Percentiles rank a stretch among this genome's conserved stretches.
Conservation (phyloP, 345 rosid species). For the Eucalyptus albens region DNA sequence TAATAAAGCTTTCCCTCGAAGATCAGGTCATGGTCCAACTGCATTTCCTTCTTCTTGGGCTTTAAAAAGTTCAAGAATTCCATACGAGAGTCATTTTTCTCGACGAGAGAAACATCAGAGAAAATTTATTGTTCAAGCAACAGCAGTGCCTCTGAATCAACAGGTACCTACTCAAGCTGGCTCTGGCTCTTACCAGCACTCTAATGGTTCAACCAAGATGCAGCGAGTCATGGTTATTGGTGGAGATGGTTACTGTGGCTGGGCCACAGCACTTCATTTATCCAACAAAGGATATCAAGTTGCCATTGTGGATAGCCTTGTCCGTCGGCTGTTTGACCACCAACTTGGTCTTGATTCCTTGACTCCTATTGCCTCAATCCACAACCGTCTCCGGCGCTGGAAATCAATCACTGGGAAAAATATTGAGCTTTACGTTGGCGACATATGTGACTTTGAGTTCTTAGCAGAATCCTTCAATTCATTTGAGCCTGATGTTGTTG, state of each 20-base stretch:
- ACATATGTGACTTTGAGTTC: constrained; percentile 93
- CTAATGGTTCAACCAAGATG: constrained; percentile 29
- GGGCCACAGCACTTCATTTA: constrained; percentile 96
- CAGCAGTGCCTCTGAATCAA: constrained; percentile 30
- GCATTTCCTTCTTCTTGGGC: constrained; percentile 10
- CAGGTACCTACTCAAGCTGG: constrained; percentile 39
- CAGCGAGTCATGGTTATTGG: constrained; percentile 89
- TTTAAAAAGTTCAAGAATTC: constrained; percentile 15
- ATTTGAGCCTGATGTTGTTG: constrained; percentile 85
- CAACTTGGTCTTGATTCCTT: constrained; percentile 88
- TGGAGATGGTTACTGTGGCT: constrained; percentile 98
- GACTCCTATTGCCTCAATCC: constrained; percentile 84
- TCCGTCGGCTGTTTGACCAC: constrained; percentile 85
- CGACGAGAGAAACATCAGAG: constrained; percentile 12
- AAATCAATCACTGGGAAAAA: constrained; percentile 74
- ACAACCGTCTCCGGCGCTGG: constrained; percentile 76
- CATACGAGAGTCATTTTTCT: constrained; percentile 13
- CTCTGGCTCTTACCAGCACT: constrained; percentile 8
- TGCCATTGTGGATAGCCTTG: constrained; percentile 72
- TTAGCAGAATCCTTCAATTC: constrained; percentile 70
- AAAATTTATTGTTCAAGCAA: constrained; percentile 21
- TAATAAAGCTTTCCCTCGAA: constrained; percentile 11
- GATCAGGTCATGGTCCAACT: constrained; percentile 3
- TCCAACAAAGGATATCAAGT: constrained; percentile 80
- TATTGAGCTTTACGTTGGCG: constrained; percentile 75